Evolutionary conservation across 2,329 filamentous ascomycete species (phyloP).

Genomic region (Orbilia javanica): DNA sequence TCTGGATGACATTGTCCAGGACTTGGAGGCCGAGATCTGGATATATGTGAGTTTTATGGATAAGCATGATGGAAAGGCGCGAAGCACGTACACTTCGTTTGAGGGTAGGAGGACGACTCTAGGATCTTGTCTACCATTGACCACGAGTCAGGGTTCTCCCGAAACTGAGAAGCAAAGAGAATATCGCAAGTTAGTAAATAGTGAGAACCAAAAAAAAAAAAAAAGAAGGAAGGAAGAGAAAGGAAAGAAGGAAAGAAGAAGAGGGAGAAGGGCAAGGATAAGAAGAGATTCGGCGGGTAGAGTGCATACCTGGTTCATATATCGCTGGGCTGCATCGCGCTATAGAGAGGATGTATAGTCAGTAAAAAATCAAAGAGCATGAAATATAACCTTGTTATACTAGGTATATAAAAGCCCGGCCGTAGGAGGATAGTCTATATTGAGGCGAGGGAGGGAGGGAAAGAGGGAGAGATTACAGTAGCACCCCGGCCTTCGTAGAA

Average conservation of each 20-base stretch:
- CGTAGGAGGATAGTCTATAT: slow-evolving; percentile 19
- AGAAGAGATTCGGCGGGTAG: no score
- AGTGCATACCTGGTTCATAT: slow-evolving; percentile 57
- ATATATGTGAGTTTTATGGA: slow-evolving; percentile 39
- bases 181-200: not conserved
- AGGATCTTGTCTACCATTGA: slow-evolving; percentile 97
- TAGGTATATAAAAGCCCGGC: no score
- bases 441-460: no score
- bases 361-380: not conserved
- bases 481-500: slow-evolving; percentile 98
- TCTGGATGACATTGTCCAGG: slow-evolving; percentile 97
- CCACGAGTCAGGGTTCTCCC: slow-evolving; percentile 98
- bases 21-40: slow-evolving; percentile 93
- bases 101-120: slow-evolving; percentile 88
- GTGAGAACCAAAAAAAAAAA: slow-evolving; percentile 3
- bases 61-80: slow-evolving; percentile 15
- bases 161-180: slow-evolving; percentile 87
- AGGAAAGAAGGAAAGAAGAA: no score
- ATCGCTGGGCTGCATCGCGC: slow-evolving; percentile 28
- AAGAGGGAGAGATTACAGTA: slow-evolving; percentile 73
- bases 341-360: not conserved
- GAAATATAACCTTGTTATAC: no score
- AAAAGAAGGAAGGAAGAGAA: no score
- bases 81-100: slow-evolving; percentile 85
- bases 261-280: no score